Percentiles rank a stretch among this genome's conserved stretches.
phyloP scores from a whole-genome alignment of 1,284 basidiomycete genomes.

The Cutaneotrichosporon dermatis region DNA sequence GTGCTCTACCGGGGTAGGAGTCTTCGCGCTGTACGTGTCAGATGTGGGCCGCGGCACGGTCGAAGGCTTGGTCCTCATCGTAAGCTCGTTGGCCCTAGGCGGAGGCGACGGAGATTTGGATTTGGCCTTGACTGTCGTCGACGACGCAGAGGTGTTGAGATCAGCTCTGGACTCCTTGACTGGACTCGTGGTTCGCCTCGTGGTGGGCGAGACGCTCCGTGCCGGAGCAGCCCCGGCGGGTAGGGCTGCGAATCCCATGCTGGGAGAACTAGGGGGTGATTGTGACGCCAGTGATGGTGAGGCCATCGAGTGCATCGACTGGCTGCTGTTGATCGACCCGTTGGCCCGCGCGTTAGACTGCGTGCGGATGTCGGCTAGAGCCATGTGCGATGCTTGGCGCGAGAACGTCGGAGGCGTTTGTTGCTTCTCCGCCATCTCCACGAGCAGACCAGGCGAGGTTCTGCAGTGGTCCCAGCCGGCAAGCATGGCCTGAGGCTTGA shows the following conservation, averaged over 20 bases:
- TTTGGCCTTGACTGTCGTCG: background rate
- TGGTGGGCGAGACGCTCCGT: background rate
- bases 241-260: background rate
- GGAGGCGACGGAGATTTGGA: background rate
- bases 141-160: background rate
- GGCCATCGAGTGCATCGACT: background rate
- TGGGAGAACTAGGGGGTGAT: slow-evolving; percentile 4
- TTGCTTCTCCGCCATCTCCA: slow-evolving; percentile 1
- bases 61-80: background rate
- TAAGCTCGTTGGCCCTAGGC: background rate
- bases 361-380: slow-evolving; percentile 9
- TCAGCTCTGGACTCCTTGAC: background rate
- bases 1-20: background rate
- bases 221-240: background rate
- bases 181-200: background rate
- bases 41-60: background rate
- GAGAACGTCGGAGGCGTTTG: slow-evolving; percentile 8
- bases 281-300: background rate
- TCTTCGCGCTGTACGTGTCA: background rate
- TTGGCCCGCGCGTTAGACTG: background rate
- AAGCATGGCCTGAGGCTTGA: slow-evolving; percentile 26
- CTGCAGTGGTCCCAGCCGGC: slow-evolving; percentile 30
- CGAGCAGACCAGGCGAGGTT: slow-evolving; percentile 18
- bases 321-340: background rate
- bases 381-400: slow-evolving; percentile 7